Evolutionary conservation across 805 yeast genomes (phyloP).

Genomic region (Starmera caribaea): DNA sequence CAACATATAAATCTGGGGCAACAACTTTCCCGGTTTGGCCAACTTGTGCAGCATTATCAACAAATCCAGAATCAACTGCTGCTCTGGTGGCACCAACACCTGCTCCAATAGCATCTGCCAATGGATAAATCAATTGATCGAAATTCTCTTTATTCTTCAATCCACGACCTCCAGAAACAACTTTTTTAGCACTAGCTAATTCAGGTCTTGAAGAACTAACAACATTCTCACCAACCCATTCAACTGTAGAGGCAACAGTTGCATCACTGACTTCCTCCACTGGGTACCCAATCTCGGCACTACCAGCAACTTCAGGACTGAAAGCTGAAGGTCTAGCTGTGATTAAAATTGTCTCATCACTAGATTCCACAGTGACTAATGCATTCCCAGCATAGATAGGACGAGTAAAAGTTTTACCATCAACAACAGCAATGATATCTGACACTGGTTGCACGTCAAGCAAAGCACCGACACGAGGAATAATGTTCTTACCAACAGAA

Average conservation of each 20-base stretch:
- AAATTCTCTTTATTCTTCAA: constrained; percentile 84
- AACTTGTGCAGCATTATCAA: constrained; percentile 92
- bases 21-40: constrained; percentile 98
- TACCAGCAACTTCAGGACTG: constrained; percentile 31
- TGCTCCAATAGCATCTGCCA: constrained; percentile 85
- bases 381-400: constrained; percentile 98
- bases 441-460: constrained; percentile 83
- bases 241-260: constrained; percentile 28
- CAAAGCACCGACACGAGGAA: constrained; percentile 82
- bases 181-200: constrained; percentile 68
- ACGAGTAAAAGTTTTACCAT: constrained; percentile 69
- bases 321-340: constrained; percentile 87
- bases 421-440: constrained; percentile 63
- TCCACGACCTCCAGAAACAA: constrained; percentile 93
- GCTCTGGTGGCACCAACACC: constrained; percentile 98
- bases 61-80: constrained; percentile 92
- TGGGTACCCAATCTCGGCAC: constrained; percentile 23
- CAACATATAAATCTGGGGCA: constrained; percentile 91
- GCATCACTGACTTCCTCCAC: constrained; percentile 37
- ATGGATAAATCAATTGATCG: constrained; percentile 65
- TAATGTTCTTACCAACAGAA: constrained; percentile 76
- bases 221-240: constrained; percentile 71
- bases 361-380: constrained; percentile 65
- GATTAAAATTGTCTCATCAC: constrained; percentile 54
- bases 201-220: constrained; percentile 84